A percentile compares a stretch with the other conserved stretches of the same genome.
Conservation (phyloP, 352 stramenopile species). For the Globisporangium okanoganense region DNA sequence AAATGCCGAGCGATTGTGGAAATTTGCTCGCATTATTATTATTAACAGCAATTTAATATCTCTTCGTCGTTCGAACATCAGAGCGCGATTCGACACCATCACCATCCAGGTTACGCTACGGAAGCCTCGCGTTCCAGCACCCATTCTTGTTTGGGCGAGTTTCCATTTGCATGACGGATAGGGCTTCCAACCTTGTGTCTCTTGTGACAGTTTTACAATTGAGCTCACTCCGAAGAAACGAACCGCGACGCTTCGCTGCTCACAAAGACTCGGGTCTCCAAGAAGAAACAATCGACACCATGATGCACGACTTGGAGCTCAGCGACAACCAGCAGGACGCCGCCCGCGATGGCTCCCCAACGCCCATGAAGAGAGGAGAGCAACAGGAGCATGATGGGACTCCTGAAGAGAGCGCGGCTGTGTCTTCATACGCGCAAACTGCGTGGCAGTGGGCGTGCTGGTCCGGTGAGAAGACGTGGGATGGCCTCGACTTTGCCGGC, state of each 20-base stretch:
- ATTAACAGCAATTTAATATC: too few species aligned
- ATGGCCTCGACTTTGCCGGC: slow-evolving; percentile 73
- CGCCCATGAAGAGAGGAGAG: not conserved
- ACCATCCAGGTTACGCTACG: too few species aligned
- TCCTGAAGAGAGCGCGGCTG: not conserved
- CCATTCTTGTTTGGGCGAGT: too few species aligned
- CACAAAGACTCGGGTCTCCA: not conserved
- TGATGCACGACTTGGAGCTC: slow-evolving; percentile 4
- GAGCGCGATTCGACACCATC: too few species aligned
- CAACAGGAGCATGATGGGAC: not conserved
- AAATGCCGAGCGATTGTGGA: too few species aligned
- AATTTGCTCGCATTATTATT: too few species aligned
- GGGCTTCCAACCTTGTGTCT: too few species aligned
- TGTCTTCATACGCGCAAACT: slow-evolving; percentile 11
- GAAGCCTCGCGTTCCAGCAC: too few species aligned
- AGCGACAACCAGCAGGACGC: not conserved
- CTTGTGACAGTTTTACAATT: too few species aligned
- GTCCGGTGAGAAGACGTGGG: slow-evolving; percentile 60
- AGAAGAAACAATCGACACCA: not conserved
- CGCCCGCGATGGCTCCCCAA: not conserved
- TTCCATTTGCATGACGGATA: too few species aligned
- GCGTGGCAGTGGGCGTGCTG: slow-evolving; percentile 63
- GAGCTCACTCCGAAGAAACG: not conserved
- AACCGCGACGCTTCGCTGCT: not conserved
- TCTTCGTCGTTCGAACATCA: too few species aligned